Evolutionary conservation across 768 basidiomycete species (phyloP), one percentile per base, ranked within the genome.

Genomic region (Macrolepiota albuminosa): DNA sequence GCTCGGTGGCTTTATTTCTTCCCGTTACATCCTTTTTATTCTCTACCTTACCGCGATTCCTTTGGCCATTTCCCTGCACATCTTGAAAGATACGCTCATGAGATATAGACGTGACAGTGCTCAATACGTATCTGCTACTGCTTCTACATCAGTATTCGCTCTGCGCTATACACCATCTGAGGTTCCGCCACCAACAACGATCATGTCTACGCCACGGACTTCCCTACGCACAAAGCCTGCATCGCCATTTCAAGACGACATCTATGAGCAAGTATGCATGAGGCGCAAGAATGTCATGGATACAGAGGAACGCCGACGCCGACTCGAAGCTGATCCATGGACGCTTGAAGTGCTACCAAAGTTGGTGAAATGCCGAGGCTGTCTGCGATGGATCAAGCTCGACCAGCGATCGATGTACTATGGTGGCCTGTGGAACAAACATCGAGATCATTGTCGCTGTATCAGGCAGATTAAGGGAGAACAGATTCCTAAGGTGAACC

Each of bases 281-380:
- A 61, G 37, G 45, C 54, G 60, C 34, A 58, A 58, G 34, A 58
- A 62, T 42, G 39, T 58, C 24, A 62, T 62, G 61, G 61, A 62
- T 42, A 29, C 24, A 21, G 42, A 50, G 10, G 61, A 55, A 39
- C 61, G 57, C 33, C 61, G 61, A 6, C 47, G 53, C 13, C 24
- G n/a, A 33, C 57, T 62, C 2, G 57, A 58, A 29, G 53, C 29
- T 6, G 61, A 62, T 33, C 26, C 24, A 14, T 62, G 61, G 61
- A 26, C 57, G 6, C 21, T 49, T 14, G 33, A 45, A 34, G 61
- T 62, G 1, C 29, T 49, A n/a, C 45, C 61, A 13, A 62, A 62
- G 48, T 34, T 14, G 33, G 57, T 62, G n/a, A 40, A 34, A 39
- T 62, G 61, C 31, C 33, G 54, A 7, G 61, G 61, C 16, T 62